Evolutionary conservation across 2,329 filamentous ascomycete species (phyloP).

Genomic region (Pseudogymnoascus sp.): DNA sequence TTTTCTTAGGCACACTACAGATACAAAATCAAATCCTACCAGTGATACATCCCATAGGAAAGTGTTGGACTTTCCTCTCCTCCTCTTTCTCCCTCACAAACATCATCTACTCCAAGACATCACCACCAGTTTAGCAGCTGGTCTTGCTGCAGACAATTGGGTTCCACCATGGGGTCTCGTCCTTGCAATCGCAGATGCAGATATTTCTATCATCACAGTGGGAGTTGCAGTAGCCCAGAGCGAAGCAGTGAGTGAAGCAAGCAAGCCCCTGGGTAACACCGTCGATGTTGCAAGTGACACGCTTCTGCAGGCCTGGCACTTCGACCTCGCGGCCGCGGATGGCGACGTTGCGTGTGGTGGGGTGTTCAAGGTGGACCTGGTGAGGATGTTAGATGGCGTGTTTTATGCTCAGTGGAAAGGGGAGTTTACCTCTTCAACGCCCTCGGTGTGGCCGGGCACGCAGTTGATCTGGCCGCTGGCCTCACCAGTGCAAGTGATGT

Average conservation of each 20-base stretch:
- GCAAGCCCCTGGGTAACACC: conserved; percentile 11
- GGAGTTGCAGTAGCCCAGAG: conserved; percentile 13
- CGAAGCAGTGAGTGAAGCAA: conserved; percentile 14
- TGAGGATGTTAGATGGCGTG: neutral
- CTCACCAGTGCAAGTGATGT: conserved; percentile 13
- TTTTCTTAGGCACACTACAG: neutral
- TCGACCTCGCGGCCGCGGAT: conserved; percentile 12
- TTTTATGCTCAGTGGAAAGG: neutral
- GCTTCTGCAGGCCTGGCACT: conserved; percentile 13
- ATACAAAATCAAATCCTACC: neutral
- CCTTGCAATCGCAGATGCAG: conserved; percentile 13
- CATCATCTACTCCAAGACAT: neutral
- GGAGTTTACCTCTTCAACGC: conserved; percentile 5
- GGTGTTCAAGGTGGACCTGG: conserved; percentile 3
- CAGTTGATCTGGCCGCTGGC: conserved; percentile 12
- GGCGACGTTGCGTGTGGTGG: conserved; percentile 4
- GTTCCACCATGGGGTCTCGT: conserved; percentile 13
- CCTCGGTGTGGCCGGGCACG: conserved; percentile 10
- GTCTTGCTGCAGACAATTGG: conserved; percentile 15
- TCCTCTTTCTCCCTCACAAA: neutral
- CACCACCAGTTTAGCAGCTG: neutral
- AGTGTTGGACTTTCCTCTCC: neutral
- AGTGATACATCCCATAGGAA: neutral
- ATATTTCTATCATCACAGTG: conserved; percentile 13
- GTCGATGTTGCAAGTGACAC: conserved; percentile 15